phyloP scores from a whole-genome alignment of 192 early-diverging fungal species.

The Dimargaris verticillata region DNA sequence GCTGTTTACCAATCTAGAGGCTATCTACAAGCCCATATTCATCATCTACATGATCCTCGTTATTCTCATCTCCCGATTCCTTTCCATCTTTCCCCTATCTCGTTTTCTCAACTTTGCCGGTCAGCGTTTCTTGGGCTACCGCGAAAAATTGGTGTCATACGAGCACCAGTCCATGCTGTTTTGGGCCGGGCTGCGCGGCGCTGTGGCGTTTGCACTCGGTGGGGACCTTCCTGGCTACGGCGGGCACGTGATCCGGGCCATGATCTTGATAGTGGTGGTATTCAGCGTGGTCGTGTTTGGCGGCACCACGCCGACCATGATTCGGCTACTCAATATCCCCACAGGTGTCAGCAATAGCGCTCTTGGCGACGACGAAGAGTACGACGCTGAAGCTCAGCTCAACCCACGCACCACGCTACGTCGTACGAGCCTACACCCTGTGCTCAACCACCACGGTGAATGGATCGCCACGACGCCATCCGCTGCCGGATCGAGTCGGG shows the following conservation, averaged over 20 bases:
- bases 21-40: conserved; percentile 57
- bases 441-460: not conserved
- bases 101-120: conserved; percentile 57
- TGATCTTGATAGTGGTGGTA: conserved; percentile 84
- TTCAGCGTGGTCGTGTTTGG: conserved; percentile 82
- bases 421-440: not conserved
- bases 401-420: not conserved
- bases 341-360: conserved; percentile 67
- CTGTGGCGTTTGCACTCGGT: conserved; percentile 89
- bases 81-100: conserved; percentile 71
- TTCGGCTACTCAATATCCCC: conserved; percentile 58
- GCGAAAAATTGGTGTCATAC: conserved; percentile 17
- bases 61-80: conserved; percentile 75
- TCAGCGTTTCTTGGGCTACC: conserved; percentile 13
- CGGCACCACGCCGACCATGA: conserved; percentile 68
- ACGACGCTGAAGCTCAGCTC: conserved; percentile 20
- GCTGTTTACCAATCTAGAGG: conserved; percentile 65
- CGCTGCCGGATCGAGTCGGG: not conserved
- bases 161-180: conserved; percentile 85
- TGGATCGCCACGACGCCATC: not conserved
- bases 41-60: conserved; percentile 59
- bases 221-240: conserved; percentile 32
- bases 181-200: conserved; percentile 90
- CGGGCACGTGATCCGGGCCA: conserved; percentile 56
- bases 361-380: conserved; percentile 22